Evolutionary conservation across 176 grass and related monocot genomes (phyloP).

Genomic region (Eremochloa ophiuroides): DNA sequence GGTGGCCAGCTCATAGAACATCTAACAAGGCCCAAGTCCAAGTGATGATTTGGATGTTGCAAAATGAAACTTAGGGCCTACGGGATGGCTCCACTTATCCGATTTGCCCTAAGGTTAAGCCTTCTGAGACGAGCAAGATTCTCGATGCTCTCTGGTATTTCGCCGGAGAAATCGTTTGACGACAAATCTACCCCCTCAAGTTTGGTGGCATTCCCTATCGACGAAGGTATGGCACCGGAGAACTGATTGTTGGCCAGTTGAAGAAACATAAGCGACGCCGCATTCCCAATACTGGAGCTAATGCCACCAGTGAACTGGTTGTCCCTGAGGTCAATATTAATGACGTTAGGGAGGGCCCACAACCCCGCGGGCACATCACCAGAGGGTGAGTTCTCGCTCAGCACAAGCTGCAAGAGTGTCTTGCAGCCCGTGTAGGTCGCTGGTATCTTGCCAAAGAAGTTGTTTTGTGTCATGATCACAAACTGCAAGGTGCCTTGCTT

Average conservation of each 20-base stretch:
- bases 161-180: slow-evolving; percentile 44
- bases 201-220: too few relatives aligned
- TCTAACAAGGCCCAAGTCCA: too few relatives aligned
- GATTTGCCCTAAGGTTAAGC: too few relatives aligned
- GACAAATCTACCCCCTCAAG: slow-evolving; percentile 46
- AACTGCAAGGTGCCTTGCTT: slow-evolving; percentile 40
- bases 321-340: slow-evolving; percentile 37
- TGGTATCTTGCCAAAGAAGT: slow-evolving; percentile 60
- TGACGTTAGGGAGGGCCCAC: slow-evolving; percentile 50
- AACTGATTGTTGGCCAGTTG: slow-evolving; percentile 39
- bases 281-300: slow-evolving; percentile 29
- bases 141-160: slow-evolving; percentile 53
- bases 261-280: slow-evolving; percentile 33
- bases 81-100: too few relatives aligned
- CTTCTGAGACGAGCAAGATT: too few relatives aligned
- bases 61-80: too few relatives aligned
- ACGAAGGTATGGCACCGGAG: slow-evolving; percentile 42
- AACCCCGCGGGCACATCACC: slow-evolving; percentile 64
- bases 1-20: too few relatives aligned
- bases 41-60: too few relatives aligned
- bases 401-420: slow-evolving; percentile 38
- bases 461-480: slow-evolving; percentile 61
- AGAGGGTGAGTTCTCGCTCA: slow-evolving; percentile 54
- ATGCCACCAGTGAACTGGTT: slow-evolving; percentile 60
- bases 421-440: slow-evolving; percentile 49